Conservation (phyloP, 495 filamentous ascomycete species). For the Tuber brumale region DNA sequence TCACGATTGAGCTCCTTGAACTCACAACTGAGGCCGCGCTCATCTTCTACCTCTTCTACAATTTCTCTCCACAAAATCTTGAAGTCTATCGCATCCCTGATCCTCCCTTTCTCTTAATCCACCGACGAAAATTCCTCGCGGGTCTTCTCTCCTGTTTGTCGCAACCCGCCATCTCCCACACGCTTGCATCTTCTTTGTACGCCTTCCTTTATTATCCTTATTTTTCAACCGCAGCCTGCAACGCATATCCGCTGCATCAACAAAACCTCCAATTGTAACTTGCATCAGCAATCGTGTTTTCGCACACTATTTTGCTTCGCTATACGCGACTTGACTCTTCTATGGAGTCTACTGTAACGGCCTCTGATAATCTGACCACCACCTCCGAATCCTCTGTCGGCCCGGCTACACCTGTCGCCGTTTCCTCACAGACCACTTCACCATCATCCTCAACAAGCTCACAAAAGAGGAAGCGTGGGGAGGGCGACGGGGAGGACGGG, state of each 20-base stretch:
- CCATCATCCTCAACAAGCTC: conserved; percentile 21
- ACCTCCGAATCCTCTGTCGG: conserved; percentile 19
- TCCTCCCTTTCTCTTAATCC: background rate
- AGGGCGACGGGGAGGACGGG: conserved; percentile 9
- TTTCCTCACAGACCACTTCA: conserved; percentile 10
- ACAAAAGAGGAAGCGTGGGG: conserved; percentile 32
- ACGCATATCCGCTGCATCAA: background rate
- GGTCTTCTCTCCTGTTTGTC: background rate
- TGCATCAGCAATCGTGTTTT: background rate
- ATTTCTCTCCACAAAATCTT: background rate
- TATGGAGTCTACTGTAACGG: conserved; percentile 23
- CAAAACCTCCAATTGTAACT: background rate
- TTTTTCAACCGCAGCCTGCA: background rate
- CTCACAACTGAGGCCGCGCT: background rate
- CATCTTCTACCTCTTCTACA: background rate
- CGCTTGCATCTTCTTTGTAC: background rate
- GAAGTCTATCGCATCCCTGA: background rate
- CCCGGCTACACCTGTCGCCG: conserved; percentile 25
- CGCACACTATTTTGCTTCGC: background rate
- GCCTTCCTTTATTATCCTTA: background rate
- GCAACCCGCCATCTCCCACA: background rate
- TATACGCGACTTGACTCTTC: conserved; percentile 8
- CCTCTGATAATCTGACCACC: conserved; percentile 22
- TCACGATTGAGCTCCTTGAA: background rate
- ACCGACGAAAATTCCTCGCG: background rate